Conservation (phyloP, 2,329 filamentous ascomycete genomes). For the Tolypocladium pustulatum region DNA sequence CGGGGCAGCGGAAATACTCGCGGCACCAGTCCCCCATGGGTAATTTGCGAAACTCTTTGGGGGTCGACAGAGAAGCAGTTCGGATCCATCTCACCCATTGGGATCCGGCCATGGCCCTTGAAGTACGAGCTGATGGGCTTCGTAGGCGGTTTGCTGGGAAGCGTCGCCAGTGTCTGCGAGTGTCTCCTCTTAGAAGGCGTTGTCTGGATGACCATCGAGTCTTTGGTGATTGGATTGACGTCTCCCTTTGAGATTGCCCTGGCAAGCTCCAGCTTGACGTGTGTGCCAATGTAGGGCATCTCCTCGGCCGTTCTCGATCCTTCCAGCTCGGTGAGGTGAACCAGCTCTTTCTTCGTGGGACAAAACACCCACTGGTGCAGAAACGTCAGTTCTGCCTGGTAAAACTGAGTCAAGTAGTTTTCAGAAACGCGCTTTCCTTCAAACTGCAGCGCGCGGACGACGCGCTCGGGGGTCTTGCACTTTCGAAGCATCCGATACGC, state of each 20-base stretch:
- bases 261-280: conserved; percentile 60
- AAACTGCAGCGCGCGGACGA: conserved; percentile 76
- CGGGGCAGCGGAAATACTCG: conserved; percentile 49
- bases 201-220: conserved; percentile 36
- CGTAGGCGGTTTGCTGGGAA: conserved; percentile 14
- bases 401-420: conserved; percentile 72
- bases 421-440: conserved; percentile 79
- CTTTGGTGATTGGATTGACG: conserved; percentile 81
- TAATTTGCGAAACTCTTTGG: conserved; percentile 35
- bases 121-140: conserved; percentile 49
- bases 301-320: conserved; percentile 53
- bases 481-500: conserved; percentile 85
- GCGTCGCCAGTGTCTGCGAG: conserved; percentile 21
- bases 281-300: conserved; percentile 72
- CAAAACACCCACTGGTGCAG: conserved; percentile 93
- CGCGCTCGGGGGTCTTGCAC: conserved; percentile 74
- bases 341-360: conserved; percentile 57
- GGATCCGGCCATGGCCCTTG: conserved; percentile 37
- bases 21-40: conserved; percentile 37
- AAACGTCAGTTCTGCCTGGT: conserved; percentile 84
- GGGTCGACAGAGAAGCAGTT: conserved; percentile 48
- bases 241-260: conserved; percentile 69
- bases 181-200: conserved; percentile 32
- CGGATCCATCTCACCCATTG: conserved; percentile 52
- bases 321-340: conserved; percentile 62